Base-by-base conservation (phyloP, 2,329 filamentous ascomycete species). In the Chaetomiaceae sp. region DNA sequence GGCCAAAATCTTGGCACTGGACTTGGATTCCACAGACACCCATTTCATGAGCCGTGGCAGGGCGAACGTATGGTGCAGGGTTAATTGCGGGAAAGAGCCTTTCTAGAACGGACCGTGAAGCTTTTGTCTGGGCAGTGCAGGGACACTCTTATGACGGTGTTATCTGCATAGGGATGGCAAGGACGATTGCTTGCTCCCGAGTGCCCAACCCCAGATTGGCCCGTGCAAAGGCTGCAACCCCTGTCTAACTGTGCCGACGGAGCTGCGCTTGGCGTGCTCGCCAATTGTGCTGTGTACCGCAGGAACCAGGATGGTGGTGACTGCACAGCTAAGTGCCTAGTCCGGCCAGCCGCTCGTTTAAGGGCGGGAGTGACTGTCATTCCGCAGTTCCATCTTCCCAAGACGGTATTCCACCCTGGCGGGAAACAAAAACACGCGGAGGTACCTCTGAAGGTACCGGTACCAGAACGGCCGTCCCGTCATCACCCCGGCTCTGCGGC, bases 401-500 rank as follows among this genome's bases (percentile, higher is more conserved):
- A 54, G 34, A 34, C 23, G 48, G 55, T 11, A 43, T 43, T 33
- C 38, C 48, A 44, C 48, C 44, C 21, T 33, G 37, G 47, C 43
- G 25, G 16, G n/a, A n/a, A n/a, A n/a, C n/a, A n/a, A n/a, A 43
- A 41, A 20, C 40, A 40, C n/a, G 9, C 21, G n/a, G n/a, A n/a
- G n/a, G n/a, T n/a, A n/a, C n/a, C n/a, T n/a, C n/a, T n/a, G n/a
- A n/a, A n/a, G n/a, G 61, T 62, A 60, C 57, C 51, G 50, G 59
- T 51, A 53, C 49, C 48, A 42, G 48, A n/a, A 34, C 34, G 41
- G 32, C 32, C n/a, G 46, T n/a, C 33, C 56, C 36, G 33, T 43
- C 50, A 36, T 45, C 52, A 55, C 46, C 51, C 57, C 53, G 54
- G 57, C 57, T 61, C 64, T 62, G 62, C 64, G 64, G 64, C 63